phyloP scores from a whole-genome alignment of 1,139 yeast genomes.

The Suhomyces taliae region DNA sequence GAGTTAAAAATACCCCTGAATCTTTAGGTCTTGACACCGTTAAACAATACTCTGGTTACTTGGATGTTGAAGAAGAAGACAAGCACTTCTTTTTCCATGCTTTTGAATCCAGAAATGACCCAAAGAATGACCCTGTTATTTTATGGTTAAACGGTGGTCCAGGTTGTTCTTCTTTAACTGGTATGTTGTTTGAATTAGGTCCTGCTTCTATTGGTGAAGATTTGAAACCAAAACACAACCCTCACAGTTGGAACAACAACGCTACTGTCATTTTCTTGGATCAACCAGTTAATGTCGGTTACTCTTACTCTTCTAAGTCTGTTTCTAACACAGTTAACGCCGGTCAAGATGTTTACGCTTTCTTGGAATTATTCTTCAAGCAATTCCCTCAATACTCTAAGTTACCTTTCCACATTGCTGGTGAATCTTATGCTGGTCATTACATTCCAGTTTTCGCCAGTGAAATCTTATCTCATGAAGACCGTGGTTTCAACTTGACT shows the following conservation, averaged over 20 bases:
- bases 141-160: constrained; percentile 93
- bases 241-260: constrained; percentile 83
- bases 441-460: constrained; percentile 92
- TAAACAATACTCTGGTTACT: constrained; percentile 83
- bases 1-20: constrained; percentile 54
- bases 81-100: constrained; percentile 84
- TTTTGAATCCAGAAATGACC: constrained; percentile 89
- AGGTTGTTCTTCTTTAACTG: constrained; percentile 88
- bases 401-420: constrained; percentile 89
- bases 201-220: constrained; percentile 71
- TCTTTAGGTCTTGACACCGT: constrained; percentile 73
- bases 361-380: constrained; percentile 84
- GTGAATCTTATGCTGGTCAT: constrained; percentile 99
- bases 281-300: constrained; percentile 94
- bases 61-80: constrained; percentile 68
- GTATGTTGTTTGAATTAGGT: constrained; percentile 89
- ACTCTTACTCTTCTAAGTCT: constrained; percentile 66
- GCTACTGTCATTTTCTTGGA: constrained; percentile 91
- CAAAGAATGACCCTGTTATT: constrained; percentile 77
- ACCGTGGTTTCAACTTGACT: constrained; percentile 78
- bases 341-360: constrained; percentile 90
- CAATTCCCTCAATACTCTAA: constrained; percentile 82
- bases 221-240: constrained; percentile 71
- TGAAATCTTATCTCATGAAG: constrained; percentile 75
- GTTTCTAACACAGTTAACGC: constrained; percentile 84